phyloP scores from a whole-genome alignment of 116 monocot genomes.

The Trichopus zeylanicus region DNA sequence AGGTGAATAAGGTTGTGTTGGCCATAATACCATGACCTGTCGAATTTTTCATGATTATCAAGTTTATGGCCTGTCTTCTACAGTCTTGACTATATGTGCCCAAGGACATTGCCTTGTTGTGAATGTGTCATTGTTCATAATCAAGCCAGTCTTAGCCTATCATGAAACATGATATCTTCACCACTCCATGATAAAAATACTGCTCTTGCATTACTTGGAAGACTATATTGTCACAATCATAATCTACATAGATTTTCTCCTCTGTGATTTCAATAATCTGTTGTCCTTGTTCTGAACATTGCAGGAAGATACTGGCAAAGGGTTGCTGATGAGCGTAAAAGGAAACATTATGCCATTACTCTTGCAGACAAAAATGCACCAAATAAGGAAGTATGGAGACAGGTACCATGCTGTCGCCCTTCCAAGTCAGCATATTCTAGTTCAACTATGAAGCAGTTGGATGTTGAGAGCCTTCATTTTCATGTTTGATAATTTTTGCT shows the following conservation, averaged over 20 bases:
- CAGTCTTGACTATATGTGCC: too few relatives aligned
- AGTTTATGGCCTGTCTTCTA: too few relatives aligned
- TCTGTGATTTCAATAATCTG: neutral
- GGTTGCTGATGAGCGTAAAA: slow-evolving; percentile 77
- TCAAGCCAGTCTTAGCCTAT: too few relatives aligned
- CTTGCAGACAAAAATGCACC: slow-evolving; percentile 99
- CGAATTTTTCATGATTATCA: too few relatives aligned
- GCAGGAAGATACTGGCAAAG: slow-evolving; percentile 96
- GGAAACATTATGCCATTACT: slow-evolving; percentile 70
- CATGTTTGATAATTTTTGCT: slow-evolving; percentile 3
- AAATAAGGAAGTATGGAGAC: slow-evolving; percentile 98
- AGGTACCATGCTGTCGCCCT: slow-evolving; percentile 28
- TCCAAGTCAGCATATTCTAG: neutral
- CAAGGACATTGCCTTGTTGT: too few relatives aligned
- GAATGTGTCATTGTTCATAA: too few relatives aligned
- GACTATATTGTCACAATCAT: too few relatives aligned
- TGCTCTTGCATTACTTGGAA: too few relatives aligned
- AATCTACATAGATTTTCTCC: neutral
- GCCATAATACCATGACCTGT: too few relatives aligned
- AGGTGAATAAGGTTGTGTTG: too few relatives aligned
- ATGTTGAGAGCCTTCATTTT: neutral
- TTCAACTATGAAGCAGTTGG: neutral
- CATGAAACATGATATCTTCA: too few relatives aligned
- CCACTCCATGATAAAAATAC: too few relatives aligned
- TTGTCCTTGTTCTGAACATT: slow-evolving; percentile 4